A percentile compares a stretch with the other conserved stretches of the same genome.
Conservation (phyloP, 1,284 basidiomycete genomes). For the Papiliotrema fonsecae region DNA sequence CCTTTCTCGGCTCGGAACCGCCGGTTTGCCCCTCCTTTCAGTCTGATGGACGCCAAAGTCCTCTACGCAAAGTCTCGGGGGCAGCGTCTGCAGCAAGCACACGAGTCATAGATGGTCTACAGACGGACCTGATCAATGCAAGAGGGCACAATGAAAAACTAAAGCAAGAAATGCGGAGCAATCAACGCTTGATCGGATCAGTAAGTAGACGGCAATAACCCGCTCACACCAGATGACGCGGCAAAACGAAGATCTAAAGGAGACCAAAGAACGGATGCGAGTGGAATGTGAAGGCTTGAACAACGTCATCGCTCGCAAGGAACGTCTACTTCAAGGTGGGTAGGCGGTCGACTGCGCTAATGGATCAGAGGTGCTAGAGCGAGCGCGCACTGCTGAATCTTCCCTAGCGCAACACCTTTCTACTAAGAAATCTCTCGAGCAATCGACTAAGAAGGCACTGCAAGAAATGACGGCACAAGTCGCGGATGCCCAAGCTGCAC, state of each 20-base stretch:
- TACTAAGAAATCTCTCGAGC: slow-evolving; percentile 37
- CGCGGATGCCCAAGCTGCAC: slow-evolving; percentile 26
- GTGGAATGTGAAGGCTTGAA: slow-evolving; percentile 41
- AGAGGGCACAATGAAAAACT: slow-evolving; percentile 37
- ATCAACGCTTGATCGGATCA: slow-evolving; percentile 31
- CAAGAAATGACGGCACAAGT: slow-evolving; percentile 34
- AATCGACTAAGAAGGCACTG: slow-evolving; percentile 32
- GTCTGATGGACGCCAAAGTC: slow-evolving; percentile 10
- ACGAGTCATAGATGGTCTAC: slow-evolving; percentile 40
- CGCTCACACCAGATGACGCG: slow-evolving; percentile 32
- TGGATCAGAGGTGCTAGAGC: slow-evolving; percentile 36
- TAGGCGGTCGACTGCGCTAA: not conserved
- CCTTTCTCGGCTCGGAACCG: slow-evolving; percentile 21
- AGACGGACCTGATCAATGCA: slow-evolving; percentile 34
- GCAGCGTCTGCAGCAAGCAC: slow-evolving; percentile 29
- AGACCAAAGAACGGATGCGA: slow-evolving; percentile 43
- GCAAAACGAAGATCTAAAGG: slow-evolving; percentile 45
- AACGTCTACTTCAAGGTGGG: slow-evolving; percentile 40
- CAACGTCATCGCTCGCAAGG: slow-evolving; percentile 42
- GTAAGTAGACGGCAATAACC: slow-evolving; percentile 15
- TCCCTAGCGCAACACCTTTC: slow-evolving; percentile 23
- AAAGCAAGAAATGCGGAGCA: slow-evolving; percentile 32
- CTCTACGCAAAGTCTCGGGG: slow-evolving; percentile 1
- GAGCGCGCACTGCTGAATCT: slow-evolving; percentile 42
- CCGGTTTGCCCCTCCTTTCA: slow-evolving; percentile 14